Evolutionary conservation across 176 grass and related monocot species (phyloP).

Genomic region (Rhipidocladum racemiflorum): DNA sequence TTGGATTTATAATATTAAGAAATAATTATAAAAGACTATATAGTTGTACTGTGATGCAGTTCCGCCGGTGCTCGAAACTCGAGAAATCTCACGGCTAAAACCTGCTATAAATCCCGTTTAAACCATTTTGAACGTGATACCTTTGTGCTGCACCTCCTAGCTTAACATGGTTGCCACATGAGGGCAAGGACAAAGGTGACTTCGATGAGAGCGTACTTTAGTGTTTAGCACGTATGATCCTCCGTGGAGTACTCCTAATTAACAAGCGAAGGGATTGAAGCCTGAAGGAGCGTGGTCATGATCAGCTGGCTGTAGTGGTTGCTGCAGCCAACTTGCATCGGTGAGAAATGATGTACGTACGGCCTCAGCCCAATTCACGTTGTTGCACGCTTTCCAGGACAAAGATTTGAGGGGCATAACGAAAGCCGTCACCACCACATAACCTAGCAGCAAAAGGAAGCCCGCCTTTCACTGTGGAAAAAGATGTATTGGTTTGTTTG

Average conservation of each 20-base stretch:
- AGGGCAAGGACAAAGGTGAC: not conserved
- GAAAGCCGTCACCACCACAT: conserved; percentile 12
- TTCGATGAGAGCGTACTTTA: not conserved
- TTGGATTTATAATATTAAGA: too few relatives aligned
- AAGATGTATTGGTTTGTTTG: not conserved
- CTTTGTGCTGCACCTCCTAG: too few relatives aligned
- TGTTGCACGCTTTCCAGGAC: conserved; percentile 36
- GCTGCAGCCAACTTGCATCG: conserved; percentile 9
- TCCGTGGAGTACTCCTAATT: not conserved
- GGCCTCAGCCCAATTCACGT: conserved; percentile 12
- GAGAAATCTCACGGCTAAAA: too few relatives aligned
- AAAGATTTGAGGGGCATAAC: conserved; percentile 23
- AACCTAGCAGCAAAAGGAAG: conserved; percentile 3
- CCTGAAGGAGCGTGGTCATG: not conserved
- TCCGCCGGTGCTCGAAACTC: too few relatives aligned
- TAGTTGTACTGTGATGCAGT: too few relatives aligned
- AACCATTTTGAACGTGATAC: too few relatives aligned
- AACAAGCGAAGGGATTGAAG: not conserved
- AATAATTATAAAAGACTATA: too few relatives aligned
- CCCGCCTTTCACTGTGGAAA: not conserved
- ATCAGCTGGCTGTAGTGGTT: not conserved
- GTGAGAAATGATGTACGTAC: conserved; percentile 20
- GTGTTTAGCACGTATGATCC: not conserved
- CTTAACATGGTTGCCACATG: too few relatives aligned
- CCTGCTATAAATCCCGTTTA: too few relatives aligned